These are phyloP conservation scores for Irpex rosettiformis DNA, from an alignment of 1,284 basidiomycete genomes.

Conservation along the genomic window DNA sequence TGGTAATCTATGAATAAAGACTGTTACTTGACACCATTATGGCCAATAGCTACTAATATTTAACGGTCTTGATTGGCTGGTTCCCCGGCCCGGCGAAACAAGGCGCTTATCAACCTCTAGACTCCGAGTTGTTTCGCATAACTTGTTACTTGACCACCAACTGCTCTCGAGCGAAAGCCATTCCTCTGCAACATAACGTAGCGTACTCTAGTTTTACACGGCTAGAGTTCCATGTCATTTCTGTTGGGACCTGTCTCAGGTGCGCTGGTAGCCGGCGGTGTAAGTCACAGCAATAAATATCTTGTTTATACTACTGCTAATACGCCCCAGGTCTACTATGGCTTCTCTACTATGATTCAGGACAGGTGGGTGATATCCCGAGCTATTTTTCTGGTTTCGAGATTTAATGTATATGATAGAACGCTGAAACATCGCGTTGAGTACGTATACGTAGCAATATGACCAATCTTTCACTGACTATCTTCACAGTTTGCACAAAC, in stretches of 20 bases:
- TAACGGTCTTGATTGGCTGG: background rate
- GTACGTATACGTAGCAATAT: conserved; percentile 17
- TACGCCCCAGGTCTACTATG: conserved; percentile 29
- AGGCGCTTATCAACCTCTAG: background rate
- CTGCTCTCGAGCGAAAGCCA: background rate
- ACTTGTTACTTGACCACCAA: background rate
- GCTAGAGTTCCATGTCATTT: conserved; percentile 30
- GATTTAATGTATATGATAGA: conserved; percentile 14
- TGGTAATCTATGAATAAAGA: too few relatives aligned
- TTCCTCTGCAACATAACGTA: too few relatives aligned
- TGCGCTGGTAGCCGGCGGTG: conserved; percentile 17
- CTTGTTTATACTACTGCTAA: background rate
- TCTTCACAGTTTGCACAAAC: conserved; percentile 21
- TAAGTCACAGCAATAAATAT: conserved; percentile 1
- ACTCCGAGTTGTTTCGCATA: background rate
- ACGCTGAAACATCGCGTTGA: conserved; percentile 25
- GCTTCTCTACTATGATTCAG: conserved; percentile 29
- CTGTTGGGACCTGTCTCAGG: conserved; percentile 24
- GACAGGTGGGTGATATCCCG: conserved; percentile 16
- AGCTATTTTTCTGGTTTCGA: background rate
- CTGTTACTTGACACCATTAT: background rate
- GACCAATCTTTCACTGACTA: background rate
- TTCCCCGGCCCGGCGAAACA: background rate
- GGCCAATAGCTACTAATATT: background rate
- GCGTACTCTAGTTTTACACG: too few relatives aligned